Conservation (phyloP, 306 rosid species). For the Betula pendula region DNA sequence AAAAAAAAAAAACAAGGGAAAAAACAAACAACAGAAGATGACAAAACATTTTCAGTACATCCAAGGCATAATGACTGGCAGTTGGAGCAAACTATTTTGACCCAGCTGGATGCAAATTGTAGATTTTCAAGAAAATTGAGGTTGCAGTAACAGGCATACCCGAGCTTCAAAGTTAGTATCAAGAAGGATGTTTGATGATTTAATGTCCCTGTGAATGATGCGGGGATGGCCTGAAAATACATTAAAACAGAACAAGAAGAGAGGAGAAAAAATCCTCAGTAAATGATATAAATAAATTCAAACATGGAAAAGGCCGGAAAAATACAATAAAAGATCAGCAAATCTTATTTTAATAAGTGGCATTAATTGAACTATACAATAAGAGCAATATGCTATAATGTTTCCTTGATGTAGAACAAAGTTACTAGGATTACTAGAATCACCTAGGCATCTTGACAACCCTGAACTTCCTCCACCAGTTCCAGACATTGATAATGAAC, state of each 20-base stretch:
- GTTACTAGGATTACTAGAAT: background rate
- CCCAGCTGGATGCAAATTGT: slow-evolving; percentile 7
- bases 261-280: background rate
- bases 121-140: slow-evolving; percentile 4
- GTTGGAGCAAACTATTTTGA: slow-evolving; percentile 9
- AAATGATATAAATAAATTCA: slow-evolving; percentile 11
- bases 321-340: background rate
- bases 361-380: slow-evolving; percentile 6
- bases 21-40: background rate
- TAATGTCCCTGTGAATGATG: slow-evolving; percentile 96
- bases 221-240: slow-evolving; percentile 93
- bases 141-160: slow-evolving; percentile 47
- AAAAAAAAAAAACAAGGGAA: background rate
- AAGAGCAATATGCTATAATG: slow-evolving; percentile 15
- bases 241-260: slow-evolving; percentile 24
- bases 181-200: slow-evolving; percentile 95
- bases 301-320: slow-evolving; percentile 1
- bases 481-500: background rate
- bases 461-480: background rate
- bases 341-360: background rate
- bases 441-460: background rate
- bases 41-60: background rate
- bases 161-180: slow-evolving; percentile 85
- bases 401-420: background rate
- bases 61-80: slow-evolving; percentile 22